Evolutionary conservation across 1,139 yeast genomes (phyloP).

Genomic region (Meyerozyma smithsonii): DNA sequence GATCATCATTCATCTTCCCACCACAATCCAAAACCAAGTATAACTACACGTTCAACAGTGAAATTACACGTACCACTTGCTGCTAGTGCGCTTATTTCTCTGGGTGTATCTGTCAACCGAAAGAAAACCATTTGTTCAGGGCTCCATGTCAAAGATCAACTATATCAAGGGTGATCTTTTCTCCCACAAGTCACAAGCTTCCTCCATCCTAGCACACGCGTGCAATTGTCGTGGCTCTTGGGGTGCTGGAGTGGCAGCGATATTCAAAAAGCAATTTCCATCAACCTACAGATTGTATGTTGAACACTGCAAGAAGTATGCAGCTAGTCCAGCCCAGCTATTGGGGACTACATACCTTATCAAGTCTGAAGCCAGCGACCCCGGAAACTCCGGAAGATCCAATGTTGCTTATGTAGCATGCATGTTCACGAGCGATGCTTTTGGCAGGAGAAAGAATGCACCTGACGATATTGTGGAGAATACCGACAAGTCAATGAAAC

Average conservation of each 20-base stretch:
- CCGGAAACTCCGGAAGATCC: slow-evolving; percentile 23
- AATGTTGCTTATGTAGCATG: slow-evolving; percentile 47
- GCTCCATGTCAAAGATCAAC: slow-evolving; percentile 12
- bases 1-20: too few species aligned
- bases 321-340: slow-evolving; percentile 25
- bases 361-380: slow-evolving; percentile 24
- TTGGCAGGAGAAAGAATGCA: slow-evolving; percentile 20
- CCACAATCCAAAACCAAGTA: too few species aligned
- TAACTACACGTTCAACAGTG: too few species aligned
- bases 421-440: slow-evolving; percentile 59
- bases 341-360: slow-evolving; percentile 54
- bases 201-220: slow-evolving; percentile 59
- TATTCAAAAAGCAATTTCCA: slow-evolving; percentile 48
- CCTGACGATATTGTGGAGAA: slow-evolving; percentile 39
- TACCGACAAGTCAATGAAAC: slow-evolving; percentile 45
- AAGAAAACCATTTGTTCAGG: too few species aligned
- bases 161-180: slow-evolving; percentile 63
- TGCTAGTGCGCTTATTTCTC: too few species aligned
- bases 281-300: slow-evolving; percentile 43
- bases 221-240: slow-evolving; percentile 77
- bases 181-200: slow-evolving; percentile 22
- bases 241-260: slow-evolving; percentile 80
- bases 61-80: too few species aligned
- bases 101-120: too few species aligned
- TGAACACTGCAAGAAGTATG: slow-evolving; percentile 38